Evolutionary conservation across 768 basidiomycete genomes (phyloP).

Genomic region (Atractiella rhizophila): DNA sequence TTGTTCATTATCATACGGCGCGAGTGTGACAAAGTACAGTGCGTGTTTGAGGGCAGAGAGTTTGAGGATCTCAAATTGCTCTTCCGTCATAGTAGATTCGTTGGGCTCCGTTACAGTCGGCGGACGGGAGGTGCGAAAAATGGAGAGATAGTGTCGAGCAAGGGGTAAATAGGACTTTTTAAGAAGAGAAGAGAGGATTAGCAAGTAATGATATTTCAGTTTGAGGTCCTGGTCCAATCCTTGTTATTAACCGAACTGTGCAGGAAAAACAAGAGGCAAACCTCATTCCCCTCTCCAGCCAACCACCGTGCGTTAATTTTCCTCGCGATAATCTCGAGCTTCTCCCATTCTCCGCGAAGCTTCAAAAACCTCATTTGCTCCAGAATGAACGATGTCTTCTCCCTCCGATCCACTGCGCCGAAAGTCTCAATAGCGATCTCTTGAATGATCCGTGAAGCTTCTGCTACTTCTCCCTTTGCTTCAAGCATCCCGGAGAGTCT

Average conservation of each 20-base stretch:
- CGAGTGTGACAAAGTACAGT: constrained; percentile 75
- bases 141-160: constrained; percentile 80
- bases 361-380: constrained; percentile 89
- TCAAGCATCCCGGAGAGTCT: constrained; percentile 68
- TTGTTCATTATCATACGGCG: constrained; percentile 88
- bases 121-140: constrained; percentile 95
- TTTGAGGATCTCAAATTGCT: too few species aligned
- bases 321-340: constrained; percentile 67
- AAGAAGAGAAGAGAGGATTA: constrained; percentile 81
- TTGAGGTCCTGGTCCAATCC: constrained; percentile 79
- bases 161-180: constrained; percentile 68
- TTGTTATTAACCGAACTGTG: too few species aligned
- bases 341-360: constrained; percentile 51
- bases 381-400: constrained; percentile 93
- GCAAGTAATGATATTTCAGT: constrained; percentile 80
- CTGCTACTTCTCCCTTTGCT: constrained; percentile 29
- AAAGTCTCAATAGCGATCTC: constrained; percentile 98
- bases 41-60: constrained; percentile 88
- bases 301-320: constrained; percentile 86
- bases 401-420: constrained; percentile 87
- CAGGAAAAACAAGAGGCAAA: constrained; percentile 24
- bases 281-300: constrained; percentile 68
- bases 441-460: constrained; percentile 66
- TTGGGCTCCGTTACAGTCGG: constrained; percentile 32
- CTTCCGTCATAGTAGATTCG: background rate